Base-by-base conservation (phyloP, 2,329 filamentous ascomycete species). In the Aspergillus hortae region DNA sequence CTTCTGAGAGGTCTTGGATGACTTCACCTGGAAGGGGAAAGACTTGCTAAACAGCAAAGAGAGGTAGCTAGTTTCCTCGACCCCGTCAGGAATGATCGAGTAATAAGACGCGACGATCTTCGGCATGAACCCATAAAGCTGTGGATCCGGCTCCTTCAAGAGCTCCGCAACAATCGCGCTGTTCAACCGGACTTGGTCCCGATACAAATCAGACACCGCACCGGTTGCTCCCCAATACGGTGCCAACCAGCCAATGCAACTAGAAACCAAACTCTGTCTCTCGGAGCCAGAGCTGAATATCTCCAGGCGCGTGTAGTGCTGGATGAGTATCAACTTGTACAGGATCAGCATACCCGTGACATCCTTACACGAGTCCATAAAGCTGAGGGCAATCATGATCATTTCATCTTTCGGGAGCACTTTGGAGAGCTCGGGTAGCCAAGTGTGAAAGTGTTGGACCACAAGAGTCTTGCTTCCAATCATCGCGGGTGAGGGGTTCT, bases 381-480 rank as follows among this genome's bases (percentile, higher is more conserved):
- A 95, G 71, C 92, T 90, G 56, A 95, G 89, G 38, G 92, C 90
- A 57, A 96, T 88, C 63, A 95, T 88, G 48, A 96, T 77, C 43
- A 96, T 92, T 67, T 97, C 92, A 62, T 91, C 87, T 0, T 87
- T 85, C 4, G 81, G 83, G 65, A 97, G 80, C 35, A 94, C 79
- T 1, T 86, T 84, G 0, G 84, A 80, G 9, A 99, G 82, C 67
- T 97, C 92, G 0, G 94, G 92, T n/a, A 99, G 77, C 94, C 94
- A 99, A 0, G 89, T 89, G 67, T 97, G 92, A 68, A 97, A 95
- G 68, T 97, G 90, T 70, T 99, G 94, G 11, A 97, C 91, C 2
- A 95, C 86, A 46, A 99, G 77, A 0, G 94, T 97, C 73, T 99
- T 95, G 57, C 89, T 97, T 32, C 94, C 94, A 12, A 97, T 89